Conservation (phyloP, 2,329 filamentous ascomycete genomes). For the Trichoderma atrobrunneum region DNA sequence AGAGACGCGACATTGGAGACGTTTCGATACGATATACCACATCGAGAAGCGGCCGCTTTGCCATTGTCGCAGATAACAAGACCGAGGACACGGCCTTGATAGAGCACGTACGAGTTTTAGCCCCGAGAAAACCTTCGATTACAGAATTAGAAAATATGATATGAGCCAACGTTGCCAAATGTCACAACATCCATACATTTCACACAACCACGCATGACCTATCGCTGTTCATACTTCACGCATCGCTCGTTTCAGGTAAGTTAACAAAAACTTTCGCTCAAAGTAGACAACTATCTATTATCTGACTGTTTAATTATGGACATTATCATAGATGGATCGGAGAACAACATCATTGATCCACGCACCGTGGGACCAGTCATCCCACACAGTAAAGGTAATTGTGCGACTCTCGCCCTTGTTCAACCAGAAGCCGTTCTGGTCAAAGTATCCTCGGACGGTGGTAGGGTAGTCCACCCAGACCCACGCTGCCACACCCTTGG, state of each 20-base stretch:
- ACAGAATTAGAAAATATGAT: not conserved
- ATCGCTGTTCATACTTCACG: no score
- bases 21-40: no score
- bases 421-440: conserved; percentile 22
- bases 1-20: no score
- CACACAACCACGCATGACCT: not conserved
- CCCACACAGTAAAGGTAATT: conserved; percentile 16
- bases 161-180: not conserved
- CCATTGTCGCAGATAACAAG: not conserved
- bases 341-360: conserved; percentile 3
- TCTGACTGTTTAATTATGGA: not conserved
- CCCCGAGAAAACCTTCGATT: not conserved
- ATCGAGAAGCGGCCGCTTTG: not conserved
- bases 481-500: conserved; percentile 20
- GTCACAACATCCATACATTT: not conserved
- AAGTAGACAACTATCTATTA: not conserved
- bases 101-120: not conserved
- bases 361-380: not conserved
- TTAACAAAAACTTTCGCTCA: not conserved
- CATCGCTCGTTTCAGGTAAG: not conserved
- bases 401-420: conserved; percentile 19
- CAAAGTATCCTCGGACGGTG: conserved; percentile 19
- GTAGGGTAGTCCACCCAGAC: conserved; percentile 22
- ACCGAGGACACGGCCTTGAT: no score
- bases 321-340: conserved; percentile 3